Conservation (phyloP, 352 stramenopile species). For the Phytophthora parvispora region DNA sequence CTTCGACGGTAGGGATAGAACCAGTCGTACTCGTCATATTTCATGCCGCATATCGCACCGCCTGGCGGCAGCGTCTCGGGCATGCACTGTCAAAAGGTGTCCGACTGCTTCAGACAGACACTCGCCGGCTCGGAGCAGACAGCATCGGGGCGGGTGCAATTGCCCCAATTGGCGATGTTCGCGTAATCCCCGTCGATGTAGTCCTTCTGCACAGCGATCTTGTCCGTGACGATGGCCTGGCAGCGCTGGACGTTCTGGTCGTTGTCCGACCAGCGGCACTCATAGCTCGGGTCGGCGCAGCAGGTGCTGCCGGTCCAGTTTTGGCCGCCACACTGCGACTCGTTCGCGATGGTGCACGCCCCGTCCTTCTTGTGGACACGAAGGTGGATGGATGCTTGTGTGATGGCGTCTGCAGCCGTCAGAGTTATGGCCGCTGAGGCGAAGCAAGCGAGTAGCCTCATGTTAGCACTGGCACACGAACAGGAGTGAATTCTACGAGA, state of each 20-base stretch:
- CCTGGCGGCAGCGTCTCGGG: slow-evolving; percentile 25
- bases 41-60: slow-evolving; percentile 38
- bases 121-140: slow-evolving; percentile 16
- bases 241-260: slow-evolving; percentile 36
- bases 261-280: slow-evolving; percentile 46
- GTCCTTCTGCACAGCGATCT: slow-evolving; percentile 4
- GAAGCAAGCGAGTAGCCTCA: background rate
- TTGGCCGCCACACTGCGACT: slow-evolving; percentile 44
- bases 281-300: slow-evolving; percentile 40
- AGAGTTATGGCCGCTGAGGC: background rate
- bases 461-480: background rate
- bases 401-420: background rate
- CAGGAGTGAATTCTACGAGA: background rate
- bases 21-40: slow-evolving; percentile 37
- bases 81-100: slow-evolving; percentile 41
- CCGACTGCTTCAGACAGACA: slow-evolving; percentile 34
- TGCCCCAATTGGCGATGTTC: slow-evolving; percentile 26
- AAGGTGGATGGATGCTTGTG: background rate
- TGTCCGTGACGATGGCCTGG: slow-evolving; percentile 3
- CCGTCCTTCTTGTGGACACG: background rate
- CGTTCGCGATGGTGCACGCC: slow-evolving; percentile 37
- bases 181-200: background rate
- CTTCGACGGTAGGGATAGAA: slow-evolving; percentile 35
- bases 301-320: slow-evolving; percentile 46
- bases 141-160: slow-evolving; percentile 24